Evolutionary conservation across 2,329 filamentous ascomycete species (phyloP), one percentile per base, ranked within the genome.

Genomic region (Grosmannia huntii): DNA sequence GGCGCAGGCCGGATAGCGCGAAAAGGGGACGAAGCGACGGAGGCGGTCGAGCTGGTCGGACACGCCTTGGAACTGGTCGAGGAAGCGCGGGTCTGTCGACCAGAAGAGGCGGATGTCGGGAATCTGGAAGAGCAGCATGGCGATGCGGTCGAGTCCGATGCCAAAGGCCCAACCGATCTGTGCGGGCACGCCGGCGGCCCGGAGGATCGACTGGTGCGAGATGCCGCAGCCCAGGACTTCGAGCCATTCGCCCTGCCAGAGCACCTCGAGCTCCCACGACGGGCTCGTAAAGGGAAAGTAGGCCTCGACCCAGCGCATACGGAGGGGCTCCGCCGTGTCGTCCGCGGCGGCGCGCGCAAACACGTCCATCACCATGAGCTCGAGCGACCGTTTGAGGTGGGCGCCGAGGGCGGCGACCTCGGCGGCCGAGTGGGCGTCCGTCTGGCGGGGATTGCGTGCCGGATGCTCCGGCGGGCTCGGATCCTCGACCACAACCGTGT

Each of bases 271-370:
- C 70, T 99, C 94, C 88, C 90, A 99, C 7, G 87, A 94, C 0
- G 94, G 94, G 59, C 86, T 91, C 0, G 94, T 99, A 70, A 97
- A 97, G 46, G 94, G 94, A 73, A 99, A 99, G 72, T 94, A 97
- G 1, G 94, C 90, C 71, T 96, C 92, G 9, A 97, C 85, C 94
- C 94, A 99, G 64, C 94, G 83, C 66, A 96, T 85, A 64, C 84
- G 85, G 46, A 97, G 76, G 5, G 90, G 89, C 7, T 41, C 38
- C 74, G 27, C n/a, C 36, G 10, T 38, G 3, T 25, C 80, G 14
- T 9, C 75, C 5, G 75, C 73, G 60, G 74, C 72, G 7, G 78
- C 91, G 38, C 86, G 81, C 11, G 83, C 82, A 71, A 99, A 96
- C 62, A 97, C 86, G 66, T 92, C 87, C 44, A 92, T 84, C 0